Evolutionary conservation across 2,329 filamentous ascomycete species (phyloP).

Genomic region (Fusarium coffeatum): DNA sequence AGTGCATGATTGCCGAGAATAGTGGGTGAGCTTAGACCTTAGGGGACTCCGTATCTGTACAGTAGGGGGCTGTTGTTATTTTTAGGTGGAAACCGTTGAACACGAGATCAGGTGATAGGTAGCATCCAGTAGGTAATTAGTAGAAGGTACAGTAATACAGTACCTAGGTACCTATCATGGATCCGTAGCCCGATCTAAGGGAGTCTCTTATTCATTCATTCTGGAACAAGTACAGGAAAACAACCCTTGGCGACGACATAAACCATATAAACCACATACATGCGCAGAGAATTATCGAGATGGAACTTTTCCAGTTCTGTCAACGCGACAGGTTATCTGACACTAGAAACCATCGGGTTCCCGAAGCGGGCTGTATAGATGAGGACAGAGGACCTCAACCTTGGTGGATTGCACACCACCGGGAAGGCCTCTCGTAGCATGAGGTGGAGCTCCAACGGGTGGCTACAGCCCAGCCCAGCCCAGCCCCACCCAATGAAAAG

Average conservation of each 20-base stretch:
- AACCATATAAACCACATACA: background rate
- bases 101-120: conserved; percentile 49
- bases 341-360: background rate
- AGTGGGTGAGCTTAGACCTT: conserved; percentile 25
- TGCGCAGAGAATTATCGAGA: background rate
- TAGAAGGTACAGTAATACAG: too few species aligned
- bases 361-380: background rate
- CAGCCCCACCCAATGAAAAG: background rate
- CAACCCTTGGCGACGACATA: conserved; percentile 4
- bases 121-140: too few species aligned
- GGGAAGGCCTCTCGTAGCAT: background rate
- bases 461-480: background rate
- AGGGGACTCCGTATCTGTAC: conserved; percentile 21
- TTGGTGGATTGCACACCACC: background rate
- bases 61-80: conserved; percentile 29
- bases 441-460: background rate
- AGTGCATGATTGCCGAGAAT: conserved; percentile 42
- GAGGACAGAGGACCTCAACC: background rate
- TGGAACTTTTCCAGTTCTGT: background rate
- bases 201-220: background rate
- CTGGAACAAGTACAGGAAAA: background rate
- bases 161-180: background rate
- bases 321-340: background rate
- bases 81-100: conserved; percentile 41
- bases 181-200: background rate